These are phyloP conservation scores for Mrakia hoshinonis DNA, from an alignment of 768 basidiomycete species.

Conservation along the genomic window DNA sequence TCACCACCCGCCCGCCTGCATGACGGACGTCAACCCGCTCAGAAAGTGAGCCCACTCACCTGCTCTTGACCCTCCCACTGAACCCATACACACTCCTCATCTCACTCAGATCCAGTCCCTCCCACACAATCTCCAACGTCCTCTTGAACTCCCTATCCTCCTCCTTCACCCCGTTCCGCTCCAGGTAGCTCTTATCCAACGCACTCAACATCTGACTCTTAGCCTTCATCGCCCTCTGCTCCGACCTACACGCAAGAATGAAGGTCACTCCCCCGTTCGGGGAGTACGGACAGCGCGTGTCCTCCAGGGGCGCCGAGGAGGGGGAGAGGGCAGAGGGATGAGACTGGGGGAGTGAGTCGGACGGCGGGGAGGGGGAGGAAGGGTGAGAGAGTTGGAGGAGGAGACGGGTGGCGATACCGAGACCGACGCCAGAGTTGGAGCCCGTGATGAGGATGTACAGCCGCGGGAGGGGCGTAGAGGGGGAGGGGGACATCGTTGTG, in stretches of 20 bases:
- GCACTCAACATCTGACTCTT: constrained; percentile 49
- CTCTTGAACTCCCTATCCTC: constrained; percentile 54
- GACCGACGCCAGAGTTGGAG: constrained; percentile 63
- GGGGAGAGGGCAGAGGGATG: constrained; percentile 35
- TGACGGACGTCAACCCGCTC: too few species aligned
- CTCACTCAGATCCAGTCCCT: constrained; percentile 57
- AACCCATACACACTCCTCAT: constrained; percentile 58
- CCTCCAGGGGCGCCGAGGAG: constrained; percentile 30
- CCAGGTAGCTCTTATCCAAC: constrained; percentile 52
- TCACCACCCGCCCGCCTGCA: background rate
- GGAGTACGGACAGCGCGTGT: constrained; percentile 28
- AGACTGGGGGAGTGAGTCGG: constrained; percentile 37
- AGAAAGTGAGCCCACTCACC: too few species aligned
- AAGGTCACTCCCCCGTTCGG: constrained; percentile 56
- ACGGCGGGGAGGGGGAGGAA: constrained; percentile 47
- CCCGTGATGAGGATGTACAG: constrained; percentile 30
- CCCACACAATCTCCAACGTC: constrained; percentile 55
- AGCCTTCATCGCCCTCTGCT: constrained; percentile 56
- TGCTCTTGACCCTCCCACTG: constrained; percentile 49
- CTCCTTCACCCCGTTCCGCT: constrained; percentile 37
- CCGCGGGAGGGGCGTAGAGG: constrained; percentile 6
- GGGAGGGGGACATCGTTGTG: background rate
- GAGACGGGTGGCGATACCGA: constrained; percentile 71
- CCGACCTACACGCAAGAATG: constrained; percentile 70
- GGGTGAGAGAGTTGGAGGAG: constrained; percentile 56